Evolutionary conservation across 257 asterid species (phyloP).

Genomic region (Nicotiana paniculata): DNA sequence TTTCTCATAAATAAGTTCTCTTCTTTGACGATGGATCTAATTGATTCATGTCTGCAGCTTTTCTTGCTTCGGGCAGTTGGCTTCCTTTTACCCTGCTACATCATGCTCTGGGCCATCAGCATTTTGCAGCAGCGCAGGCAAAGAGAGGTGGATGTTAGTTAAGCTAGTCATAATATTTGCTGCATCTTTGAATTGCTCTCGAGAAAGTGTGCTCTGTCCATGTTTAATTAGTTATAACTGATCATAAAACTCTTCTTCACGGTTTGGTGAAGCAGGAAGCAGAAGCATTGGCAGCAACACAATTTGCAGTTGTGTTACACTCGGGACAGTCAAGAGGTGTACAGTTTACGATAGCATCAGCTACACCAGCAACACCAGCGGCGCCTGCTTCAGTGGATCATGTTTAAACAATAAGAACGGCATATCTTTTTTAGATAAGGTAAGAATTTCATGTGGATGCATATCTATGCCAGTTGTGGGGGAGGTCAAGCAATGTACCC

Average conservation of each 20-base stretch:
- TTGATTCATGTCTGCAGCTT: conserved; percentile 44
- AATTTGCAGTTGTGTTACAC: conserved; percentile 81
- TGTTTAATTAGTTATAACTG: neutral
- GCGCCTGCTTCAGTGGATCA: conserved; percentile 42
- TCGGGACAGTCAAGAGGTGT: conserved; percentile 75
- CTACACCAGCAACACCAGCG: conserved; percentile 38
- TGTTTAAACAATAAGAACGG: conserved; percentile 26
- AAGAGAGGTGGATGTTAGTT: conserved; percentile 59
- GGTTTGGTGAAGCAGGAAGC: conserved; percentile 56
- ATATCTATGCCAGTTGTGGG: neutral
- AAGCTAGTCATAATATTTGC: neutral
- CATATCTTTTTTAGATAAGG: too few relatives aligned
- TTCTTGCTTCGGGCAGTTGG: conserved; percentile 93
- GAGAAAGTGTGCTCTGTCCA: neutral
- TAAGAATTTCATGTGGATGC: neutral
- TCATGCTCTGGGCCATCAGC: conserved; percentile 96
- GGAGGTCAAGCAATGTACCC: neutral
- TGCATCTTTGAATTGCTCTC: neutral
- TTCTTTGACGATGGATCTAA: neutral
- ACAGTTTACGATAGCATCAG: conserved; percentile 64
- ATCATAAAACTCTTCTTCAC: neutral
- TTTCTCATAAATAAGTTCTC: neutral
- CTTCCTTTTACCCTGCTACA: conserved; percentile 92
- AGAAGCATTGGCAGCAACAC: conserved; percentile 84
- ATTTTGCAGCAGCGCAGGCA: conserved; percentile 89